A percentile compares a stretch with the other conserved stretches of the same genome.
Conservation (phyloP, 441 rosid species). For the Populus hybrid region DNA sequence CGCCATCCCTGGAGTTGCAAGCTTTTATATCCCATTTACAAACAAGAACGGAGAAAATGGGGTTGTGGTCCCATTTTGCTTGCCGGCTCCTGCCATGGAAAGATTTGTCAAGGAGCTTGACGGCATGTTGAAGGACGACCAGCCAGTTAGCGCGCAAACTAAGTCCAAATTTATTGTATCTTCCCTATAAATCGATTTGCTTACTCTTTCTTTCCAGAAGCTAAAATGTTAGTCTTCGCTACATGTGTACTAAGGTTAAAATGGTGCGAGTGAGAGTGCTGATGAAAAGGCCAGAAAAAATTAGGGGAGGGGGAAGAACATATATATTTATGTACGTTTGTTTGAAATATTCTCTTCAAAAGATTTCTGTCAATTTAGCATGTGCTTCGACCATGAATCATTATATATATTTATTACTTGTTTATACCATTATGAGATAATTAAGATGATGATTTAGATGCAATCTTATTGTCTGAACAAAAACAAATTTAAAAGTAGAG, state of each 20-base stretch:
- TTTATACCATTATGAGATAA: too few relatives aligned
- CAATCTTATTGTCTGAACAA: too few relatives aligned
- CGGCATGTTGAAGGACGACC: not conserved
- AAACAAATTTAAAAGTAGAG: too few relatives aligned
- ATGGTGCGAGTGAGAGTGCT: not conserved
- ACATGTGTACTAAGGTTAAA: not conserved
- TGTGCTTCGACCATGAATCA: too few relatives aligned
- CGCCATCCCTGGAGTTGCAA: constrained; percentile 25
- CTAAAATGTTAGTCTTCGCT: not conserved
- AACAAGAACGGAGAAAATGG: constrained; percentile 31
- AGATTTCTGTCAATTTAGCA: too few relatives aligned
- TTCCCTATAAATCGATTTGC: not conserved
- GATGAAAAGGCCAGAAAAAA: too few relatives aligned
- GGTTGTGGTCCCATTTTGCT: constrained; percentile 38
- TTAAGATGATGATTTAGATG: too few relatives aligned
- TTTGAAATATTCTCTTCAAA: too few relatives aligned
- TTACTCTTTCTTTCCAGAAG: not conserved
- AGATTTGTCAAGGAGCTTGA: constrained; percentile 37
- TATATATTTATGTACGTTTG: too few relatives aligned
- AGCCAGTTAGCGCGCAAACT: not conserved
- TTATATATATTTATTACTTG: too few relatives aligned
- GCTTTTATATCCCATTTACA: constrained; percentile 20
- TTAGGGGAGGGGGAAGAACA: too few relatives aligned
- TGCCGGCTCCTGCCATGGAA: constrained; percentile 44
- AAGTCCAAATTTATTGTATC: not conserved